Conservation (phyloP, 2,329 filamentous ascomycete species). For the Colletotrichum tamarilloi region DNA sequence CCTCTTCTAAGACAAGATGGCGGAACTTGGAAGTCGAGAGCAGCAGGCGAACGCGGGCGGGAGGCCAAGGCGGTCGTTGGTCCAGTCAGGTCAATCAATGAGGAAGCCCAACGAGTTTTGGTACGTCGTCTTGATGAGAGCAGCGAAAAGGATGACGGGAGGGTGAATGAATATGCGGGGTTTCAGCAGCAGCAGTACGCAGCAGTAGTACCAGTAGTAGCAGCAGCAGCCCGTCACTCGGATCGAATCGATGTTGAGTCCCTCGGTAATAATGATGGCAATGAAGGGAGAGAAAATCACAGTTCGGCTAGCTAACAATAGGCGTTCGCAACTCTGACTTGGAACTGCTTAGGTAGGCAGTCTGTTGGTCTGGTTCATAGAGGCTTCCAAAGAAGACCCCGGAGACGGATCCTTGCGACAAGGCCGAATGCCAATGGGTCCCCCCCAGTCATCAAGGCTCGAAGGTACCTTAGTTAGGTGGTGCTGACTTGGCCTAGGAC, state of each 20-base stretch:
- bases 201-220: neutral
- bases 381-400: neutral
- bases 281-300: neutral
- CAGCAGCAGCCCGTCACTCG: constrained; percentile 3
- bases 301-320: neutral
- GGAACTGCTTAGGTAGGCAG: neutral
- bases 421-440: neutral
- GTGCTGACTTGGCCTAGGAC: neutral
- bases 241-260: neutral
- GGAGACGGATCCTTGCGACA: neutral
- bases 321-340: neutral
- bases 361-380: neutral
- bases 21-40: constrained; percentile 11
- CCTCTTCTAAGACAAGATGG: constrained; percentile 25
- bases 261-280: neutral
- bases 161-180: constrained; percentile 21
- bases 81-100: neutral
- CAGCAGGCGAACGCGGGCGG: neutral
- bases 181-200: constrained; percentile 9
- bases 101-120: neutral
- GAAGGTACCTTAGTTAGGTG: neutral
- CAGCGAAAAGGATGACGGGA: constrained; percentile 2
- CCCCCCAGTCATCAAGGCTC: no score
- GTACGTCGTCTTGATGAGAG: constrained; percentile 3
- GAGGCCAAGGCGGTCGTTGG: neutral